Conservation (phyloP, 495 filamentous ascomycete genomes). For the Aspergillus funiculosus region DNA sequence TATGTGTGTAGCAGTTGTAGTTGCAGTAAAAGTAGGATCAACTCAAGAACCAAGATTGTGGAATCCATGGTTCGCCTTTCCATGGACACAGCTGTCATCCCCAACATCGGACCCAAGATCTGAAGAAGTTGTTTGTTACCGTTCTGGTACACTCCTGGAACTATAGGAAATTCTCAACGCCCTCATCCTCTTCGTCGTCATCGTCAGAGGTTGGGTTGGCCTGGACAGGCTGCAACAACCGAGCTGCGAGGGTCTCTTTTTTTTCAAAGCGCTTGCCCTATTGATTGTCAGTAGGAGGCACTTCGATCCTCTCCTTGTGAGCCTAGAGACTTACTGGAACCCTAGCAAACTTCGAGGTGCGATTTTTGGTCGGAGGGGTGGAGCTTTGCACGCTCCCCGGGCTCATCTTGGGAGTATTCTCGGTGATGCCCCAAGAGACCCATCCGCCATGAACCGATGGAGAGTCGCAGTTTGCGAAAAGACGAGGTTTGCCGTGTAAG, state of each 20-base stretch:
- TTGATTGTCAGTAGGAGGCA: background rate
- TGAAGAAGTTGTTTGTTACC: no score
- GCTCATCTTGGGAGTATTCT: background rate
- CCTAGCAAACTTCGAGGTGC: slow-evolving; percentile 18
- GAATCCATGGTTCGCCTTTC: slow-evolving; percentile 8
- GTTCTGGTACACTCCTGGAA: background rate
- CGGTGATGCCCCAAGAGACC: slow-evolving; percentile 10
- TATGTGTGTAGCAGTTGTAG: no score
- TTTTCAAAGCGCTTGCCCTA: slow-evolving; percentile 15
- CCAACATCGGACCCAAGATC: no score
- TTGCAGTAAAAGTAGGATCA: no score
- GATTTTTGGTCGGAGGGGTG: background rate
- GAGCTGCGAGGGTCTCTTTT: slow-evolving; percentile 2
- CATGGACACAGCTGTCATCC: no score
- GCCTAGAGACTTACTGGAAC: slow-evolving; percentile 9
- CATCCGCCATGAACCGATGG: slow-evolving; percentile 14
- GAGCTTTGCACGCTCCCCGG: background rate
- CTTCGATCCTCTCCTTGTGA: background rate
- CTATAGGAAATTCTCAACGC: slow-evolving; percentile 15
- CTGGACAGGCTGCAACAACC: no score
- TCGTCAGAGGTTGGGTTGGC: no score
- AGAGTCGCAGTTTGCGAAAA: background rate
- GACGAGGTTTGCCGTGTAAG: slow-evolving; percentile 12
- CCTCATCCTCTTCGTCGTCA: slow-evolving; percentile 19
- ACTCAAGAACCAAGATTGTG: background rate